Base-by-base conservation (phyloP, 192 early-diverging fungal species). In the Phlyctochytrium bullatum region DNA sequence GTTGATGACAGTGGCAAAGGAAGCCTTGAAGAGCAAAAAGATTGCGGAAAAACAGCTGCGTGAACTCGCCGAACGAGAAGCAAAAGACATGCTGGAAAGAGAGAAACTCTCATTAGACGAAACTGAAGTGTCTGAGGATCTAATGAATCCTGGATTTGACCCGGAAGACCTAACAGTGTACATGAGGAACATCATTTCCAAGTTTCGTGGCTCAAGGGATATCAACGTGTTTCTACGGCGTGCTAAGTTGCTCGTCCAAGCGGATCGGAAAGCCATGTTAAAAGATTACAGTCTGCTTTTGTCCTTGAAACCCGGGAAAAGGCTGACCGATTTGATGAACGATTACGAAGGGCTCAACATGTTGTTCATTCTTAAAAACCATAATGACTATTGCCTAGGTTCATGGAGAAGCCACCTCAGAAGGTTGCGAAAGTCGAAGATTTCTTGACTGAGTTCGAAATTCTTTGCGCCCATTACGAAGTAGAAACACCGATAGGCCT, bases 381-480 rank as follows among this genome's bases (percentile, higher is more conserved):
- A 24, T 30, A 52, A 36, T 40, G 1, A 29, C n/a, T 32, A 34
- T 36, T 34, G 6, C 65, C 2, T 23, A 83, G 77, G 34, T 85
- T 74, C 62, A 81, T 85, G 62, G 73, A 76, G 12, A 40, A 56
- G 25, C 60, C 73, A 0, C 83, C 83, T 28, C 17, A 62, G 24
- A 80, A 75, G 36, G 33, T 66, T 3, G 69, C 83, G n/a, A 74
- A 71, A 56, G 58, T 81, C 24, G 80, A 85, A 52, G 83, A 85
- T 63, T 83, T 82, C 59, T 32, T 85, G 14, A 82, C 75, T 3
- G 83, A 82, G 54, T 85, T 79, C 58, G 81, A 85, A 62, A 58
- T 80, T 14, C 64, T 85, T 1, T 76, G 73, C 3, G 66, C 73
- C 17, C 70, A 78, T 59, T 82, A 57, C 61, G 36, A 30, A 10